A percentile compares a stretch with the other conserved stretches of the same genome.
Conservation (phyloP, 2,329 filamentous ascomycete species). For the Saccharata proteae region DNA sequence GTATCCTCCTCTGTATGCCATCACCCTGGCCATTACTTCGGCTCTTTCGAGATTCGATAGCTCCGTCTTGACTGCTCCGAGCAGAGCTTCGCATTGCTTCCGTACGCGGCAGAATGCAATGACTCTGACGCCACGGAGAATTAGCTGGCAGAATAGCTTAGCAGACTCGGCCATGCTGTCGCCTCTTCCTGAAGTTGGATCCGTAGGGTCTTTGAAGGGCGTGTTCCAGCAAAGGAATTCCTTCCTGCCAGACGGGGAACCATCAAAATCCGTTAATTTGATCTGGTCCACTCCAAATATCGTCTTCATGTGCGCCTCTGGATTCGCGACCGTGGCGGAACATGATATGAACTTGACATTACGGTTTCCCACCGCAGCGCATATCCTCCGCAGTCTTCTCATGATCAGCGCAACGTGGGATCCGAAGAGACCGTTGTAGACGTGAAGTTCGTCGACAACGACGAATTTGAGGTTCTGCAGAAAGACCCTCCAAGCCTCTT, state of each 20-base stretch:
- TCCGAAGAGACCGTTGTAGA: constrained; percentile 91
- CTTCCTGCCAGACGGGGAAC: constrained; percentile 82
- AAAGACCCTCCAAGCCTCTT: constrained; percentile 78
- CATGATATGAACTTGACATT: constrained; percentile 86
- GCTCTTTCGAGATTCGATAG: constrained; percentile 58
- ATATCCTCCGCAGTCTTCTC: constrained; percentile 75
- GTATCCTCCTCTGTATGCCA: constrained; percentile 93
- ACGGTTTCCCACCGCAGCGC: constrained; percentile 77
- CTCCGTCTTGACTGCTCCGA: constrained; percentile 68
- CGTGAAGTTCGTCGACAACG: constrained; percentile 75
- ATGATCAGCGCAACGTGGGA: constrained; percentile 93
- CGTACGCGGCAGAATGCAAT: constrained; percentile 88
- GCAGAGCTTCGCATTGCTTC: constrained; percentile 75
- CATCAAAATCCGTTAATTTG: constrained; percentile 75
- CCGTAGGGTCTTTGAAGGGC: constrained; percentile 77
- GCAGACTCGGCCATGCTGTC: constrained; percentile 79
- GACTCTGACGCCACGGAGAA: constrained; percentile 76
- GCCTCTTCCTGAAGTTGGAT: constrained; percentile 75
- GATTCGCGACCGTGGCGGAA: constrained; percentile 92
- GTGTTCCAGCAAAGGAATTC: constrained; percentile 98
- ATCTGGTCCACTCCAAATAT: constrained; percentile 86
- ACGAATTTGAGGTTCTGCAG: constrained; percentile 84
- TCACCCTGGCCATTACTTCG: constrained; percentile 69
- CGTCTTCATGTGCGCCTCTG: constrained; percentile 77
- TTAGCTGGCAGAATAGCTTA: constrained; percentile 76